A percentile compares a stretch with the other conserved stretches of the same genome.
phyloP scores from a whole-genome alignment of 176 grass and related monocot genomes.

The Avena atlantica region DNA sequence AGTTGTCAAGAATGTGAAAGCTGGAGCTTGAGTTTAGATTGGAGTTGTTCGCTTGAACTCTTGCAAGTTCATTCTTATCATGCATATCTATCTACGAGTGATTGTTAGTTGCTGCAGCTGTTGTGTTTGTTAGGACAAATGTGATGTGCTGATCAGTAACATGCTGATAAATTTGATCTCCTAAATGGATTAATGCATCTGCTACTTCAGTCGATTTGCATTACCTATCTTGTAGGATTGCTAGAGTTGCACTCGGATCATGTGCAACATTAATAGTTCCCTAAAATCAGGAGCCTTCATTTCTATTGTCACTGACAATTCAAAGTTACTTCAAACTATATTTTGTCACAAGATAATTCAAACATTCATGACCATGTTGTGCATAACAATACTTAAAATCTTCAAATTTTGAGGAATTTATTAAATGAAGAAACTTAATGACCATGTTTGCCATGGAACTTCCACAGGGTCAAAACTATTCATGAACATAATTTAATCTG shows the following conservation, averaged over 20 bases:
- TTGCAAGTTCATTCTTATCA: slow-evolving; percentile 25
- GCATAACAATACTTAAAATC: neutral
- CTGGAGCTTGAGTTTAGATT: slow-evolving; percentile 22
- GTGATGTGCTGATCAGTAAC: slow-evolving; percentile 30
- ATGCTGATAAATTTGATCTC: slow-evolving; percentile 8
- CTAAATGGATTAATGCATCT: neutral
- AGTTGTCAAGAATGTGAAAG: slow-evolving; percentile 35
- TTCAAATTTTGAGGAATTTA: neutral
- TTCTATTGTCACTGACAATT: neutral
- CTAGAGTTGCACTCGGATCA: neutral
- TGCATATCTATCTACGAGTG: slow-evolving; percentile 28
- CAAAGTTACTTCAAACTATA: neutral
- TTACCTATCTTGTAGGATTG: neutral
- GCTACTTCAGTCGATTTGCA: neutral
- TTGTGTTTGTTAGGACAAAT: slow-evolving; percentile 24
- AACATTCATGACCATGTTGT: neutral
- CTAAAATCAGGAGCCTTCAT: neutral
- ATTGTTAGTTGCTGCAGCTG: slow-evolving; percentile 37
- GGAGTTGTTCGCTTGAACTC: slow-evolving; percentile 25
- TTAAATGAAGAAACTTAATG: neutral
- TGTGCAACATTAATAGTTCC: neutral
- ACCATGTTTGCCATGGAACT: neutral
- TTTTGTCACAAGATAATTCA: too few relatives aligned
- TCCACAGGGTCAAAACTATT: neutral
- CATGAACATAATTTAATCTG: neutral